Conservation (phyloP, 352 stramenopile species). For the Plasmopara muralis region DNA sequence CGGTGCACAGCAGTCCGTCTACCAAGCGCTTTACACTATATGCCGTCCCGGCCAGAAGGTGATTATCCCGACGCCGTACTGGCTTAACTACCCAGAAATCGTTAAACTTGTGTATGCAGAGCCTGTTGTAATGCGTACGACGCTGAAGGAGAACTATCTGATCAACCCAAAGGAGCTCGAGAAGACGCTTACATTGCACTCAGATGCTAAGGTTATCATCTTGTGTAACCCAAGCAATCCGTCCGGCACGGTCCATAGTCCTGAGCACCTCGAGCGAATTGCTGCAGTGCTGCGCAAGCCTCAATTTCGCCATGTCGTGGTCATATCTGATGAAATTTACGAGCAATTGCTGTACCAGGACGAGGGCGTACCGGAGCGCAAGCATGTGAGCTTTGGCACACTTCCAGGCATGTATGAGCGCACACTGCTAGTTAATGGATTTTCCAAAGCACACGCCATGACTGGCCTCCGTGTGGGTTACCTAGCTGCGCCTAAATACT, state of each 20-base stretch:
- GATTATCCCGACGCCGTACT: conserved; percentile 94
- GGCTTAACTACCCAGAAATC: conserved; percentile 95
- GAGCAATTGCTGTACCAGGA: conserved; percentile 91
- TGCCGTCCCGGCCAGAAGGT: conserved; percentile 90
- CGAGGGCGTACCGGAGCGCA: conserved; percentile 39
- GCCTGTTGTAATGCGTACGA: conserved; percentile 87
- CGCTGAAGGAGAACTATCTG: conserved; percentile 85
- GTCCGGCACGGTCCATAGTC: conserved; percentile 72
- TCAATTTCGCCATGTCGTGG: conserved; percentile 65
- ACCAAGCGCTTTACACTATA: conserved; percentile 87
- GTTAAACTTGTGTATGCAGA: conserved; percentile 83
- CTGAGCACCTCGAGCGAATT: conserved; percentile 47
- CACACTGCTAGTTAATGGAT: conserved; percentile 64
- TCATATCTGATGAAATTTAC: conserved; percentile 95
- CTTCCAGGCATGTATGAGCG: conserved; percentile 83
- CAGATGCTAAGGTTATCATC: conserved; percentile 85
- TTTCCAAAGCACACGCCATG: conserved; percentile 89
- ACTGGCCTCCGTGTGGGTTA: conserved; percentile 93
- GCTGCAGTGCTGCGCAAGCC: conserved; percentile 17
- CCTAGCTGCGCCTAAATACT: conserved; percentile 62
- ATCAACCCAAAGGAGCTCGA: conserved; percentile 77
- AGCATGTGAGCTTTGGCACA: conserved; percentile 61
- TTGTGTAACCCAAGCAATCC: conserved; percentile 96
- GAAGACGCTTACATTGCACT: conserved; percentile 51
- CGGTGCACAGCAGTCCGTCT: conserved; percentile 93